phyloP scores from a whole-genome alignment of 768 basidiomycete species.

The Boletus fagicola region DNA sequence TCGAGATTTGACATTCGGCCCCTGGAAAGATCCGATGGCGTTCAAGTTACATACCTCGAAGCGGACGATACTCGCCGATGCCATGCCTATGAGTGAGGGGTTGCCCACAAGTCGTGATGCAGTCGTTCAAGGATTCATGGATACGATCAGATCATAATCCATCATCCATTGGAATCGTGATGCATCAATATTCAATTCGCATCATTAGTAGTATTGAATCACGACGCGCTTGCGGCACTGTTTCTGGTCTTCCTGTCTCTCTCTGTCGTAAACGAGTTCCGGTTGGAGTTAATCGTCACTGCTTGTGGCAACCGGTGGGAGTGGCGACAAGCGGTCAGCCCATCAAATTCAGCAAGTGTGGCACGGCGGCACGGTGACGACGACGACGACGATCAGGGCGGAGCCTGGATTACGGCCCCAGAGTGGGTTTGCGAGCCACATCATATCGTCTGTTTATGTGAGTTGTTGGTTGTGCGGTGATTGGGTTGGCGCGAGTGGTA shows the following conservation, averaged over 20 bases:
- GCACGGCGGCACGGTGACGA: neutral
- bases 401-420: neutral
- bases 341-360: neutral
- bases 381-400: neutral
- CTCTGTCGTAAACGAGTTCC: neutral
- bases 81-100: too few relatives aligned
- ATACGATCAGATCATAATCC: neutral
- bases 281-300: neutral
- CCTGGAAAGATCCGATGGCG: neutral
- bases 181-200: neutral
- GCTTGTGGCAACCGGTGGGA: neutral
- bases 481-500: neutral
- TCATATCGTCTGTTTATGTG: neutral
- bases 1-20: neutral
- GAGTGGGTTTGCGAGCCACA: neutral
- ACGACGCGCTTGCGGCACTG: neutral
- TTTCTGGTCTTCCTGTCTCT: neutral
- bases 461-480: neutral
- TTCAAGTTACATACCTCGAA: neutral
- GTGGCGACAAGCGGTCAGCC: neutral
- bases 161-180: neutral
- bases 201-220: too few relatives aligned
- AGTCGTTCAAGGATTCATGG: neutral
- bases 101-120: neutral
- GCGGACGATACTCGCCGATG: neutral